phyloP scores from a whole-genome alignment of 441 rosid genomes.

The Erysimum cheiri region DNA sequence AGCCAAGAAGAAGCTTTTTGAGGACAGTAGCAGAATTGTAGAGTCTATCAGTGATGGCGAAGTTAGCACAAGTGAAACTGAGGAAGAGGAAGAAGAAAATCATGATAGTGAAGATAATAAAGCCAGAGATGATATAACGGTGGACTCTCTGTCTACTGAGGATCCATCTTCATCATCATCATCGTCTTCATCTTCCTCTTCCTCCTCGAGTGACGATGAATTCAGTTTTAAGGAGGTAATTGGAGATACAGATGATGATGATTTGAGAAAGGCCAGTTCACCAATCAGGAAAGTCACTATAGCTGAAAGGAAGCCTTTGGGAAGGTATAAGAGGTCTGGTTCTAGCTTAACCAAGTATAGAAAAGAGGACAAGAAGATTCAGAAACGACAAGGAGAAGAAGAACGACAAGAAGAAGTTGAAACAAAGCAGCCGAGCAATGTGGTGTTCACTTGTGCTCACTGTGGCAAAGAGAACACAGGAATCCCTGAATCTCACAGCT shows the following conservation, averaged over 20 bases:
- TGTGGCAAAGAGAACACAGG: slow-evolving; percentile 43
- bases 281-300: slow-evolving; percentile 24
- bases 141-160: slow-evolving; percentile 31
- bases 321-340: slow-evolving; percentile 25
- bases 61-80: slow-evolving; percentile 23
- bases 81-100: slow-evolving; percentile 23
- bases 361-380: slow-evolving; percentile 5
- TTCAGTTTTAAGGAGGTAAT: slow-evolving; percentile 20
- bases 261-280: slow-evolving; percentile 8
- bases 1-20: slow-evolving; percentile 26
- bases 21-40: not conserved
- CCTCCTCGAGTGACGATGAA: slow-evolving; percentile 36
- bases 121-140: not conserved
- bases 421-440: slow-evolving; percentile 5
- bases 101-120: slow-evolving; percentile 2
- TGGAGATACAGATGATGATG: slow-evolving; percentile 41
- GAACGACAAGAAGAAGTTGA: not conserved
- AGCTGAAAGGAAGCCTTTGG: slow-evolving; percentile 29
- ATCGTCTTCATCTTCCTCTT: slow-evolving; percentile 14
- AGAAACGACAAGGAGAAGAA: slow-evolving; percentile 23
- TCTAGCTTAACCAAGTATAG: slow-evolving; percentile 31
- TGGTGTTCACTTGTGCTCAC: slow-evolving; percentile 31
- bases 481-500: slow-evolving; percentile 19
- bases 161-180: slow-evolving; percentile 15
- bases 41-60: slow-evolving; percentile 13